Evolutionary conservation across 805 yeast species (phyloP).

Genomic region (Sungouiella thailandica): DNA sequence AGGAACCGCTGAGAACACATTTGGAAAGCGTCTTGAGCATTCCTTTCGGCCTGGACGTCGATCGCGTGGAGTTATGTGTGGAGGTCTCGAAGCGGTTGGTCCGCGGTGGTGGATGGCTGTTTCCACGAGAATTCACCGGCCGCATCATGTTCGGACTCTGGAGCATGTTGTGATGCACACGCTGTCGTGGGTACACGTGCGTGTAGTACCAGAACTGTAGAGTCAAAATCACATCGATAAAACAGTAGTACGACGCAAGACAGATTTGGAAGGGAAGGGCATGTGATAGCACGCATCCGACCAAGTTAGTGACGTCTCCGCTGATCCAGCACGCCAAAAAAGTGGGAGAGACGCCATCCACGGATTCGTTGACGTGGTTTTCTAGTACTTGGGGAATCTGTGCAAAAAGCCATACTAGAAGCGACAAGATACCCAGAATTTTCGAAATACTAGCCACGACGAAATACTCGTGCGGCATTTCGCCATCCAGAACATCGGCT

Average conservation of each 20-base stretch:
- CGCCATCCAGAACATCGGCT: too few relatives aligned
- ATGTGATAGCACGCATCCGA: conserved; percentile 71
- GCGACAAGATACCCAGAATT: conserved; percentile 17
- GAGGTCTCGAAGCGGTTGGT: conserved; percentile 21
- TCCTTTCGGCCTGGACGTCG: conserved; percentile 4
- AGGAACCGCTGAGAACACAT: conserved; percentile 11
- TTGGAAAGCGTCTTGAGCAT: conserved; percentile 10
- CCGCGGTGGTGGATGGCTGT: conserved; percentile 9
- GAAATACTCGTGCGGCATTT: conserved; percentile 6
- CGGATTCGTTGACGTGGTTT: conserved; percentile 28
- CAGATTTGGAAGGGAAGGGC: conserved; percentile 80
- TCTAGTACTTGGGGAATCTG: conserved; percentile 26
- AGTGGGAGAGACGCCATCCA: conserved; percentile 28
- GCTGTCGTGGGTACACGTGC: conserved; percentile 24
- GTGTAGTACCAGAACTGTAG: conserved; percentile 18
- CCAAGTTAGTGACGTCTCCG: conserved; percentile 43
- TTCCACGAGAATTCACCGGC: conserved; percentile 12
- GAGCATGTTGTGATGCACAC: conserved; percentile 32
- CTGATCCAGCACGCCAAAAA: conserved; percentile 33
- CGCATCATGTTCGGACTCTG: conserved; percentile 35
- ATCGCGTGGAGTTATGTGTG: conserved; percentile 1
- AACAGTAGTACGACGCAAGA: conserved; percentile 66
- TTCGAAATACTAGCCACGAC: conserved; percentile 9
- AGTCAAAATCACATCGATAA: conserved; percentile 13
- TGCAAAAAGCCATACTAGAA: conserved; percentile 25